Base-by-base conservation (phyloP, 2,329 filamentous ascomycete genomes). In the Penicillium sp. region DNA sequence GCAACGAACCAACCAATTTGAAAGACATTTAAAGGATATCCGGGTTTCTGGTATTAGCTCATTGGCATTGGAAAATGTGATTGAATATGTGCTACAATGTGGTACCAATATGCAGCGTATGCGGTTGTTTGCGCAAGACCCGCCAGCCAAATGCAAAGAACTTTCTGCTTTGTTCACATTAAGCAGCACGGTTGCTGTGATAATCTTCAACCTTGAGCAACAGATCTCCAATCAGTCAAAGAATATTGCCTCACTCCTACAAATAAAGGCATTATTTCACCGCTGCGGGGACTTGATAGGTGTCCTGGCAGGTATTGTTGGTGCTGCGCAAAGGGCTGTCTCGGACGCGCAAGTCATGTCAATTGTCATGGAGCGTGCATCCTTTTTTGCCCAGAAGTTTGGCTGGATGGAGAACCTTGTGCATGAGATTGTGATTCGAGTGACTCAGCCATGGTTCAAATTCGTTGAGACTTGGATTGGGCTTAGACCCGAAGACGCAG, bases 401-500 rank as follows among this genome's bases (percentile, higher is more conserved):
- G 77, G 78, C 13, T 83, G 85, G 57, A 74, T 92, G 23, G 83
- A 84, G 21, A 80, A 83, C 23, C 81, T 90, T 33, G 82, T 91
- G 68, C 83, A 86, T 17, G 85, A 91, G 60, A 80, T 93, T 0
- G 72, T 94, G 17, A 78, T 80, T 45, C 79, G 83, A 40, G 85
- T 88, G 1, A 85, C 85, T 1, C 75, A 76, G 29, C 89, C 89
- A 0, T 92, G 88, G 84, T 76, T 89, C 9, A 82, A 86, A 52
- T 82, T 87, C 51, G 78, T 89, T 8, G 83, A 88, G 63, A 85
- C 87, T 67, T 94, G 90, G 90, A 85, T 93, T 59, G 91, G 91
- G 0, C 81, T 90, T 12, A 82, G 79, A 59, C 76, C 79, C 3
- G 86, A 89, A 63, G 76, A 81, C 37, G 83, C 84, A 1, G 75